A percentile compares a stretch with the other conserved stretches of the same genome.
Conservation (phyloP, 176 grass and related monocot species). For the Neostapfia colusana region DNA sequence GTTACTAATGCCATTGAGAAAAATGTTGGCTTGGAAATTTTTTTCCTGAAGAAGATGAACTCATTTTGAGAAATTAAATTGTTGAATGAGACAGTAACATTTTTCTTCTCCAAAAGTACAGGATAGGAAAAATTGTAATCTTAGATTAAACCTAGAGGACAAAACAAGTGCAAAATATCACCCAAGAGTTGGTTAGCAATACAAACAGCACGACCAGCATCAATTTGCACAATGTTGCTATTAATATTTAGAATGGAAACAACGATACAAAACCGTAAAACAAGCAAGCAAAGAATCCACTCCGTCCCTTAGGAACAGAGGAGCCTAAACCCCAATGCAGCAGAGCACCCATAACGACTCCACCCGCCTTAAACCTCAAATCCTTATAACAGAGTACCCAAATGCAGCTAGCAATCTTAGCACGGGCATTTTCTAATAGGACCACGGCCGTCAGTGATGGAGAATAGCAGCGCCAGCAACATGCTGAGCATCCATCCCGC, state of each 20-base stretch:
- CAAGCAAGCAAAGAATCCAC: not conserved
- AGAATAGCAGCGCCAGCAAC: not conserved
- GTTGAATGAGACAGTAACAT: not conserved
- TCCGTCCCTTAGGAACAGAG: not conserved
- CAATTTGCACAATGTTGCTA: not conserved
- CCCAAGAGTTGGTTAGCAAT: not conserved
- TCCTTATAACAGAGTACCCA: not conserved
- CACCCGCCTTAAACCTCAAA: not conserved
- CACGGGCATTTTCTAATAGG: not conserved
- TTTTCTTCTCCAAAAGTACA: not conserved
- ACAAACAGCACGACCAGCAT: not conserved
- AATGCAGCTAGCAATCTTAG: not conserved
- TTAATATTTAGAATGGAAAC: not conserved
- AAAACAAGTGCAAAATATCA: not conserved
- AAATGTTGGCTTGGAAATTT: not conserved
- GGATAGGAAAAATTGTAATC: not conserved
- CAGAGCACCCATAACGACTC: not conserved
- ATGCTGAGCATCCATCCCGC: not conserved
- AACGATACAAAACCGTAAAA: not conserved
- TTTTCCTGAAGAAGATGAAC: not conserved
- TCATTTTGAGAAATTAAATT: not conserved
- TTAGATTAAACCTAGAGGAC: not conserved
- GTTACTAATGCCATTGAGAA: not conserved
- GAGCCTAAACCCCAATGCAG: not conserved
- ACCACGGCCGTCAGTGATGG: not conserved